A percentile compares a stretch with the other conserved stretches of the same genome.
Evolutionary conservation across 768 basidiomycete genomes (phyloP).

Genomic region (Crassisporium funariophilum): DNA sequence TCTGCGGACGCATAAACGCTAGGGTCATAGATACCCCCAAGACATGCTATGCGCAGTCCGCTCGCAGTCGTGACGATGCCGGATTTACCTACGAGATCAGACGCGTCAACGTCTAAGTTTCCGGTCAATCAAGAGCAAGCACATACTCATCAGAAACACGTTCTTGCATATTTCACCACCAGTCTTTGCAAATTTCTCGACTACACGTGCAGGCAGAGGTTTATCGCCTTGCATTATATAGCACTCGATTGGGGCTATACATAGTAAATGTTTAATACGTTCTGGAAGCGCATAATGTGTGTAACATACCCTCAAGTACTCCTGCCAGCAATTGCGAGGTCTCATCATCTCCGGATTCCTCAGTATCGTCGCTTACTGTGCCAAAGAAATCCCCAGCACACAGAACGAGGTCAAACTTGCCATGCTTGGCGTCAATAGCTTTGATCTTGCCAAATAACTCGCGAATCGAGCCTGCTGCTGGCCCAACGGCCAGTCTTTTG

Average conservation of each 20-base stretch:
- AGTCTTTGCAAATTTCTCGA: conserved; percentile 73
- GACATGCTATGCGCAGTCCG: conserved; percentile 81
- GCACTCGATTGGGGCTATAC: conserved; percentile 80
- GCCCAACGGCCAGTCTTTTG: conserved; percentile 72
- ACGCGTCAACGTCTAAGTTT: conserved; percentile 11
- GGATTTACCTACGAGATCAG: conserved; percentile 72
- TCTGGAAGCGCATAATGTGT: neutral
- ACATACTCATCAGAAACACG: conserved; percentile 84
- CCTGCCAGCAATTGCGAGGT: conserved; percentile 66
- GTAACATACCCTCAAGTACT: conserved; percentile 62
- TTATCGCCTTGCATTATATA: conserved; percentile 90
- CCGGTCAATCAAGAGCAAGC: neutral
- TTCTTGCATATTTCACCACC: conserved; percentile 82
- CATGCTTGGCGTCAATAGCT: conserved; percentile 87
- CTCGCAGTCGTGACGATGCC: conserved; percentile 77
- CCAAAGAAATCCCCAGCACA: conserved; percentile 90
- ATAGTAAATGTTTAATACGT: conserved; percentile 16
- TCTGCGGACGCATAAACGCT: conserved; percentile 61
- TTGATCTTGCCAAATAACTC: conserved; percentile 82
- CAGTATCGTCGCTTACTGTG: conserved; percentile 33
- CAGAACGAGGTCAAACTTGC: conserved; percentile 85
- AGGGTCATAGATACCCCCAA: conserved; percentile 76
- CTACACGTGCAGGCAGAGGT: conserved; percentile 70
- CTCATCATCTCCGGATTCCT: conserved; percentile 27
- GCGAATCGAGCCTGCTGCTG: conserved; percentile 71